phyloP scores from a whole-genome alignment of 2,329 filamentous ascomycete genomes.

The Ophiostoma quercus region DNA sequence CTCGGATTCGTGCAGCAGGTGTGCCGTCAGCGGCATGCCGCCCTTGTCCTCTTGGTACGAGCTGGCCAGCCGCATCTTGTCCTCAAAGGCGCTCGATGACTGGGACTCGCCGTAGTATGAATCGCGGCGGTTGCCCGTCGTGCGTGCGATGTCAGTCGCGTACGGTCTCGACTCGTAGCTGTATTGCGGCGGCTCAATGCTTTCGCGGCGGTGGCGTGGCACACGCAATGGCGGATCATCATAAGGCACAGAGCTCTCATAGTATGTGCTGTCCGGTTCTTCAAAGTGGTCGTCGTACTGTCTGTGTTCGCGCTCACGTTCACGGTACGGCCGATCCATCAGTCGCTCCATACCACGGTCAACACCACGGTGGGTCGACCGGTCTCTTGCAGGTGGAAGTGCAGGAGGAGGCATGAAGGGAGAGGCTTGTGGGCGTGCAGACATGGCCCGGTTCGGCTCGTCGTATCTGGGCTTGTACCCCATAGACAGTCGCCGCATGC shows the following conservation, averaged over 20 bases:
- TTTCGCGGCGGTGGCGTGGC: slow-evolving; percentile 33
- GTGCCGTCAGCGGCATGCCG: slow-evolving; percentile 49
- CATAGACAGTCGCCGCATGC: slow-evolving; percentile 42
- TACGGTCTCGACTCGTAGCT: slow-evolving; percentile 35
- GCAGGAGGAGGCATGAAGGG: slow-evolving; percentile 33
- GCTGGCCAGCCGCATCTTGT: slow-evolving; percentile 42
- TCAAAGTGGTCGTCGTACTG: slow-evolving; percentile 37
- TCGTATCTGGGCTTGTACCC: slow-evolving; percentile 39
- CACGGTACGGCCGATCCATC: background rate
- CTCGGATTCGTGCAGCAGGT: slow-evolving; percentile 48
- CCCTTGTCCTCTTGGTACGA: slow-evolving; percentile 51
- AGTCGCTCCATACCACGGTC: background rate
- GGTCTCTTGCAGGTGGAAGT: background rate
- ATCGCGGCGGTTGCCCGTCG: slow-evolving; percentile 33
- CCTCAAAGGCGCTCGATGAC: slow-evolving; percentile 36
- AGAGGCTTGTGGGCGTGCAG: slow-evolving; percentile 34
- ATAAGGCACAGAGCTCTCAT: slow-evolving; percentile 37
- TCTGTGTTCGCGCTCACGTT: background rate
- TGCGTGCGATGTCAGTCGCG: slow-evolving; percentile 38
- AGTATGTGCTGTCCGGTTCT: slow-evolving; percentile 36
- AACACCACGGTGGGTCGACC: background rate
- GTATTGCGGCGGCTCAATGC: slow-evolving; percentile 38
- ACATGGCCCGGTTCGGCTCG: slow-evolving; percentile 42
- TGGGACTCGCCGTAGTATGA: slow-evolving; percentile 40
- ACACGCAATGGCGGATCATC: slow-evolving; percentile 28